phyloP scores from a whole-genome alignment of 176 grass and related monocot genomes.

The Zoysia japonica region DNA sequence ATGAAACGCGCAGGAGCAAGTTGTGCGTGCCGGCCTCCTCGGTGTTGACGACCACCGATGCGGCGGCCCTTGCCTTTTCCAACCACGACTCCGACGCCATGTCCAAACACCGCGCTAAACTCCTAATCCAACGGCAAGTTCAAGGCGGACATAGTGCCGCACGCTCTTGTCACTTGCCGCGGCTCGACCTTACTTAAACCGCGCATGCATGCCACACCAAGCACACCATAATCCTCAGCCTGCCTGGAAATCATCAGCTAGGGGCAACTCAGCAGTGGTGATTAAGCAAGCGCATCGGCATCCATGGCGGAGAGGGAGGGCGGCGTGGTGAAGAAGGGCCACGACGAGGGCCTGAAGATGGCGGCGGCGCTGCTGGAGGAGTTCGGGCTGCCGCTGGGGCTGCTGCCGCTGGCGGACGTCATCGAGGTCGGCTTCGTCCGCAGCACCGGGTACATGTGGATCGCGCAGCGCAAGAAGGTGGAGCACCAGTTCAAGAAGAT shows the following conservation, averaged over 20 bases:
- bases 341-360: conserved; percentile 56
- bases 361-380: conserved; percentile 63
- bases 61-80: neutral
- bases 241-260: neutral
- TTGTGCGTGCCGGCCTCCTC: conserved; percentile 17
- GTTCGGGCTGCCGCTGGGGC: conserved; percentile 71
- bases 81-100: neutral
- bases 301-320: conserved; percentile 57
- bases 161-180: conserved; percentile 26
- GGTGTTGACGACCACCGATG: conserved; percentile 31
- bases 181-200: conserved; percentile 2
- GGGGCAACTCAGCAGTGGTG: neutral
- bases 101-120: conserved; percentile 13
- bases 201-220: neutral
- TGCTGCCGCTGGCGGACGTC: conserved; percentile 70
- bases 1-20: neutral
- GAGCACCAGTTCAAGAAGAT: conserved; percentile 82
- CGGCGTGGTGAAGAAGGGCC: conserved; percentile 53
- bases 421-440: conserved; percentile 75
- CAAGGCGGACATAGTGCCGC: neutral
- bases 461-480: conserved; percentile 59
- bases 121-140: conserved; percentile 24
- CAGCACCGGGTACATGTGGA: conserved; percentile 82
- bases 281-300: neutral
- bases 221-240: neutral